Evolutionary conservation across 257 asterid species (phyloP), one percentile per base, ranked within the genome.

Genomic region (Ligustrum vulgare): DNA sequence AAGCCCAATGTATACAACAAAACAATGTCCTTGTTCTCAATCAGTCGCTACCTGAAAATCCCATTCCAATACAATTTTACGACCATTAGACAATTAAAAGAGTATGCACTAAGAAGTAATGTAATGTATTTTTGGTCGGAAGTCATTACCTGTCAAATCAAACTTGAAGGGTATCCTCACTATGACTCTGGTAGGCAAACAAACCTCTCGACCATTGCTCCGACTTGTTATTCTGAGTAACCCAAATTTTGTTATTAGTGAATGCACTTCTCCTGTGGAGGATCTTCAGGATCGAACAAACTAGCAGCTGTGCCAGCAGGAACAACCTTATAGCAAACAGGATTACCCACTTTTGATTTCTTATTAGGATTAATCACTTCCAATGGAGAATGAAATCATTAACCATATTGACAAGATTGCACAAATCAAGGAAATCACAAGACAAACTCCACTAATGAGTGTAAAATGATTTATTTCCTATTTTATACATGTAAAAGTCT

Each of bases 121-220:
- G 25, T 18, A n/a, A n/a, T n/a, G n/a, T n/a, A n/a, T n/a, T n/a
- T n/a, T n/a, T 13, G 54, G 31, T 18, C 5, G 0, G 16, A 11
- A 22, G 6, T 20, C 58, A 8, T 73, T 84, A 94, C 98, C 98
- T 91, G 84, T 89, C 87, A 0, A 97, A 87, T 98, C 99, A 92
- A 1, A 87, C 94, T 47, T 91, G 97, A 60, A 94, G 91, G 37
- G 97, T 91, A 58, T 94, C 99, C n/a, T 94, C 99, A 9, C 99
- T 98, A 25, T 92, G 91, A 77, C 98, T 91, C 75, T 94, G 99
- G 71, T 89, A 92, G 15, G 89, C 94, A 58, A 89, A 91, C 84
- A 91, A 80, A 3, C 99, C 99, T 9, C 98, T 96, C 2, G 99
- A 80, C 98, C 98, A 94, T 79, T 83, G 83, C 87, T 94, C 98